A percentile compares a stretch with the other conserved stretches of the same genome.
Evolutionary conservation across 192 early-diverging fungal genomes (phyloP).

Genomic region (Tieghemiomyces parasiticus): DNA sequence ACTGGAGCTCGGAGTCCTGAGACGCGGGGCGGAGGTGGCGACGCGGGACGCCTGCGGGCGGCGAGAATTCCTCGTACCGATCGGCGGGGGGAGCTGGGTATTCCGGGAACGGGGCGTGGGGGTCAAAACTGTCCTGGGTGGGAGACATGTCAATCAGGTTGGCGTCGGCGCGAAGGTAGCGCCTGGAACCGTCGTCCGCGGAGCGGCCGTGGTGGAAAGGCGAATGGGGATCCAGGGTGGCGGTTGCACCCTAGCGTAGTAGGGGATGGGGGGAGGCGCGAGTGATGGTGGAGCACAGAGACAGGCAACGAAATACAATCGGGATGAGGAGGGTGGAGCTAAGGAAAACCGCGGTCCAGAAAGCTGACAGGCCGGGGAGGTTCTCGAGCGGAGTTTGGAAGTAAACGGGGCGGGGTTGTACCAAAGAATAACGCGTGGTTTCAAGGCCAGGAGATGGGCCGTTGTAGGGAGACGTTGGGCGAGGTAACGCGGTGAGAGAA

Average conservation of each 20-base stretch:
- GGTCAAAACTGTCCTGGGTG: not conserved
- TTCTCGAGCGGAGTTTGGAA: not conserved
- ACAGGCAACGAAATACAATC: no score
- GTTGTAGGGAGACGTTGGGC: no score
- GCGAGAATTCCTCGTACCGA: no score
- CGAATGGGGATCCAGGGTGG: conserved; percentile 10
- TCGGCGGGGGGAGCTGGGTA: not conserved
- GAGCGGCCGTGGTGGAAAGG: not conserved
- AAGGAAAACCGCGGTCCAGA: not conserved
- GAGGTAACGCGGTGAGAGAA: no score
- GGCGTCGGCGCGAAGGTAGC: conserved; percentile 6
- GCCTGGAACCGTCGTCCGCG: not conserved
- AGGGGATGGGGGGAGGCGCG: not conserved
- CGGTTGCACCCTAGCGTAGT: not conserved
- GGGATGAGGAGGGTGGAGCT: no score
- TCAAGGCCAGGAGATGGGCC: no score
- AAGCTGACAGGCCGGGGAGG: not conserved
- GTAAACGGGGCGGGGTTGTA: not conserved
- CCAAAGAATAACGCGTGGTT: no score
- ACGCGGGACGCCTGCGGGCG: not conserved
- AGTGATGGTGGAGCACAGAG: no score
- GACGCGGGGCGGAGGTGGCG: conserved; percentile 7
- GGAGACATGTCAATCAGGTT: conserved; percentile 11
- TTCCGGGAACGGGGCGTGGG: conserved; percentile 5
- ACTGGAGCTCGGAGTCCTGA: not conserved